Conservation (phyloP, 345 rosid species). For the Lenwebbia sp. region DNA sequence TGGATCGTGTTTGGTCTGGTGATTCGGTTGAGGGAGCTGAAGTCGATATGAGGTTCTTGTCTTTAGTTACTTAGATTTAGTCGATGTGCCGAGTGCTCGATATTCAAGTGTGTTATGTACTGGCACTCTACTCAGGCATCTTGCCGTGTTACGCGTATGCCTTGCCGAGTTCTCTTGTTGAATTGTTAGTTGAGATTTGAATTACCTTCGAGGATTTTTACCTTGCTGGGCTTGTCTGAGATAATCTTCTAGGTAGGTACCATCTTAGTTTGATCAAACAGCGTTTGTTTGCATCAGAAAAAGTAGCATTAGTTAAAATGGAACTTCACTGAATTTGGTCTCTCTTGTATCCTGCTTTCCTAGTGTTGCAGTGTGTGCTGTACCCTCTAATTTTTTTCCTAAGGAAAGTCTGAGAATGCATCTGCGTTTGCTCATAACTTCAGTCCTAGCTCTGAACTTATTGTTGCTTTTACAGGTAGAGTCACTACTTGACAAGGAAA, state of each 20-base stretch:
- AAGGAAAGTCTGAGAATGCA: neutral
- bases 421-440: neutral
- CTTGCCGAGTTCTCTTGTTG: neutral
- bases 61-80: neutral
- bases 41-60: neutral
- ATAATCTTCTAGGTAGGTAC: neutral
- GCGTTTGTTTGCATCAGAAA: neutral
- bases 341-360: neutral
- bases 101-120: neutral
- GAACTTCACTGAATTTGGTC: neutral
- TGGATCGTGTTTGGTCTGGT: neutral
- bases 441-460: neutral
- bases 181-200: neutral
- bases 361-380: neutral
- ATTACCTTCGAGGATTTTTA: neutral
- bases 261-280: neutral
- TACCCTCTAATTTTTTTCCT: neutral
- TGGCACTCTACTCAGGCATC: neutral
- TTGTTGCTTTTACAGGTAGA: constrained; percentile 49
- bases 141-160: neutral
- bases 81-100: neutral
- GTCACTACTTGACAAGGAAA: constrained; percentile 76
- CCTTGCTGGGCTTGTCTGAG: neutral
- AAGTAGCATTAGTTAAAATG: neutral
- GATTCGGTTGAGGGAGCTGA: neutral